These are phyloP conservation scores for Penicillium cataractarum DNA, from an alignment of 495 filamentous ascomycete genomes.

Conservation along the genomic window DNA sequence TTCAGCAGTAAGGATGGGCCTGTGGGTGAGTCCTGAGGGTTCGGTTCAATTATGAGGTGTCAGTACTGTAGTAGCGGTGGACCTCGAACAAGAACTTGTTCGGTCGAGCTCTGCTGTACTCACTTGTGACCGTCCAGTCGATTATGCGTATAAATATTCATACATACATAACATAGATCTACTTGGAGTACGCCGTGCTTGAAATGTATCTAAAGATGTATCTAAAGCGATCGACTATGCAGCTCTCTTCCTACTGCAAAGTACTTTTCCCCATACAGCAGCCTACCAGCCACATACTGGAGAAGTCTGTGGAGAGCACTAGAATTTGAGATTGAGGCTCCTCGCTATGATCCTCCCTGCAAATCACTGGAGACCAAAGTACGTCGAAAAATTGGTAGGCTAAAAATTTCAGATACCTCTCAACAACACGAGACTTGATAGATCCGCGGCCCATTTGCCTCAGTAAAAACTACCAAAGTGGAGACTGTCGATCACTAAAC, in stretches of 20 bases:
- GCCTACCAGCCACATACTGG: too few relatives aligned
- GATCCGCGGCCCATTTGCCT: not conserved
- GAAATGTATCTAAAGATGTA: conserved; percentile 28
- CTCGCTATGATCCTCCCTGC: not conserved
- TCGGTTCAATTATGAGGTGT: not conserved
- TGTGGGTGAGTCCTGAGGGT: not conserved
- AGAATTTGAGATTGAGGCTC: not conserved
- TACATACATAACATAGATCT: conserved; percentile 1
- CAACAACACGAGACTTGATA: not conserved
- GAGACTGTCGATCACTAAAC: conserved; percentile 29
- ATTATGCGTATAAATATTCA: not conserved
- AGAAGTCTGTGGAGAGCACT: not conserved
- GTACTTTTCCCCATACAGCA: not conserved
- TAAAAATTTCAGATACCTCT: too few relatives aligned
- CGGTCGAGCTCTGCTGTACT: not conserved
- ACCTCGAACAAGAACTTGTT: not conserved
- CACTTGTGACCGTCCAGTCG: not conserved
- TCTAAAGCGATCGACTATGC: conserved; percentile 31
- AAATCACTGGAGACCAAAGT: too few relatives aligned
- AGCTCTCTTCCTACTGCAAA: not conserved
- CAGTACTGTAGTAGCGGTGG: not conserved
- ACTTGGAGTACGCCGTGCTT: conserved; percentile 15
- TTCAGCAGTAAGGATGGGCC: conserved; percentile 16
- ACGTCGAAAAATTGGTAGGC: too few relatives aligned
- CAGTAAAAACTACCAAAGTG: not conserved